These are phyloP conservation scores for Effrenium voratum DNA, from an alignment of 73 alveolate genomes.

Conservation along the genomic window DNA sequence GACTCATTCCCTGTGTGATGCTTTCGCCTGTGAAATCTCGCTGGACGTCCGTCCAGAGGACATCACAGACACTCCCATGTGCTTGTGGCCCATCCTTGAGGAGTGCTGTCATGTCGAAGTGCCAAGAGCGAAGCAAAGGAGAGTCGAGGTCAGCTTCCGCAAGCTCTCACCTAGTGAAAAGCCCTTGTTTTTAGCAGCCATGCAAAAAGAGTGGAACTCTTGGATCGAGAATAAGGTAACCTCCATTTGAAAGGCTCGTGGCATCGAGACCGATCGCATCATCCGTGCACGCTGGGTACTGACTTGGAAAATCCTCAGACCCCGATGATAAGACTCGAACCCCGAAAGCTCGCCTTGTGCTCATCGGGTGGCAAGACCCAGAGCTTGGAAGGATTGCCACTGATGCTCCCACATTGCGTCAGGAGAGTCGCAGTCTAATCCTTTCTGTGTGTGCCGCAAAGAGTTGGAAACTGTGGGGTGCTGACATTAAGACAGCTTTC, in stretches of 20 bases:
- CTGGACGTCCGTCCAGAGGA: neutral
- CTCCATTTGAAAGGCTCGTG: neutral
- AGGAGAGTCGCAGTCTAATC: neutral
- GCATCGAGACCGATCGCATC: neutral
- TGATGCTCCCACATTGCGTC: neutral
- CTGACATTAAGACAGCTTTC: slow-evolving; percentile 8
- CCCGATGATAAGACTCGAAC: neutral
- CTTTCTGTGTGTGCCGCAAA: neutral
- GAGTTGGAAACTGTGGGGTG: neutral
- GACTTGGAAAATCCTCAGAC: neutral
- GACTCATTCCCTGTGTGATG: neutral
- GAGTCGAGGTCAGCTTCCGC: slow-evolving; percentile 11
- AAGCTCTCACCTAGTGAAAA: neutral
- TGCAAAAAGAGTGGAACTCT: neutral
- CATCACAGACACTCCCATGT: neutral
- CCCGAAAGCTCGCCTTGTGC: neutral
- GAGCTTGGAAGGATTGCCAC: neutral
- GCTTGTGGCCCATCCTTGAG: slow-evolving; percentile 32
- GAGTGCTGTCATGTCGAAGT: neutral
- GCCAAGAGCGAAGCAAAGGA: neutral
- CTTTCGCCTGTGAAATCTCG: neutral
- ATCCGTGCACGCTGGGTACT: neutral
- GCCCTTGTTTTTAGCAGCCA: neutral
- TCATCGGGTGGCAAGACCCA: neutral
- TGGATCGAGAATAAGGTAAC: neutral